Percentiles rank a stretch among this genome's conserved stretches.
phyloP scores from a whole-genome alignment of 768 basidiomycete genomes.

The Mycena rebaudengoi region DNA sequence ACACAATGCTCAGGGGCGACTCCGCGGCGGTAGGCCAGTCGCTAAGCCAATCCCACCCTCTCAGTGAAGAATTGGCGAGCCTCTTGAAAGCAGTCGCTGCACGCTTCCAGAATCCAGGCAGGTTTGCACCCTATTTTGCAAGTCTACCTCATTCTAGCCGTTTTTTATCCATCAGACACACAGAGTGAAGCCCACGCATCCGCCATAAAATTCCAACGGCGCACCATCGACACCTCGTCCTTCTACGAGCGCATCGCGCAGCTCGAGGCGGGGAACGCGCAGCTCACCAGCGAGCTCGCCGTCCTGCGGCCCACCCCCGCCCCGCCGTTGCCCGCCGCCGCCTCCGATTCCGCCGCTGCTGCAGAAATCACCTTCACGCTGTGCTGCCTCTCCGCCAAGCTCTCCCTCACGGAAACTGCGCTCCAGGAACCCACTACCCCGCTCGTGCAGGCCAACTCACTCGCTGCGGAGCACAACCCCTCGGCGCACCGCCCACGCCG shows the following conservation, averaged over 20 bases:
- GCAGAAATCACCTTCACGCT: conserved; percentile 71
- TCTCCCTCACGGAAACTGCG: conserved; percentile 65
- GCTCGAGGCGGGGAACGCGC: conserved; percentile 55
- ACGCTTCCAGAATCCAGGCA: conserved; percentile 9
- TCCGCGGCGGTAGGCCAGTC: background rate
- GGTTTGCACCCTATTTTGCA: background rate
- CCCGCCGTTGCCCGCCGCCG: conserved; percentile 24
- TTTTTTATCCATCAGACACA: too few relatives aligned
- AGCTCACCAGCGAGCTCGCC: conserved; percentile 48
- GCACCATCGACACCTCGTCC: conserved; percentile 50
- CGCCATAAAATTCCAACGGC: conserved; percentile 57
- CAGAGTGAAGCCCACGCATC: conserved; percentile 59
- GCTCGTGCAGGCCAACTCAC: conserved; percentile 51
- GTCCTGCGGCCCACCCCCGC: conserved; percentile 51
- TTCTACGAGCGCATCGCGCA: conserved; percentile 41
- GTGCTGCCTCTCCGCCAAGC: conserved; percentile 73
- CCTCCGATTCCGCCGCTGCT: background rate
- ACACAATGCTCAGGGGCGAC: too few relatives aligned
- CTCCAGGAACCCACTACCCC: conserved; percentile 59
- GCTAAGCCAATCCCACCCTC: conserved; percentile 18
- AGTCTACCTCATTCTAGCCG: background rate
- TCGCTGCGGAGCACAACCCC: conserved; percentile 53
- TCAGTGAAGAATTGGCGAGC: conserved; percentile 17
- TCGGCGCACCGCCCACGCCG: too few relatives aligned
- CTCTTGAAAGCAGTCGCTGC: background rate